These are phyloP conservation scores for Termitomyces sp. DNA, from an alignment of 768 basidiomycete species.

Conservation along the genomic window DNA sequence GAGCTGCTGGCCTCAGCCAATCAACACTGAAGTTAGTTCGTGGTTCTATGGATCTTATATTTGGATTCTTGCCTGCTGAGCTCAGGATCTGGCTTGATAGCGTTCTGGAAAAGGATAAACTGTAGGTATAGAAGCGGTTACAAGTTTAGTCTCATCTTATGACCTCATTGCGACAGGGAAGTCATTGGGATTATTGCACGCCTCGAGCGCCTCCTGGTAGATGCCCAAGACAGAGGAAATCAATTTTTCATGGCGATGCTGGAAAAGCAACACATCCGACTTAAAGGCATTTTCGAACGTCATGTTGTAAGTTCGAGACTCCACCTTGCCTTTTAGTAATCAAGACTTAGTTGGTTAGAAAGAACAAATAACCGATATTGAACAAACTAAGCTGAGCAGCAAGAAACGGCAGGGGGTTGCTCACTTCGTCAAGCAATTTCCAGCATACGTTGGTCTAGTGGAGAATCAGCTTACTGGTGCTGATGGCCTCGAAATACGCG, in stretches of 20 bases:
- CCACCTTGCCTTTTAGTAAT: not conserved
- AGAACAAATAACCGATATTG: slow-evolving; percentile 84
- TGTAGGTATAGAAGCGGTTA: slow-evolving; percentile 43
- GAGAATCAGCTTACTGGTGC: slow-evolving; percentile 81
- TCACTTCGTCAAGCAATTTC: slow-evolving; percentile 91
- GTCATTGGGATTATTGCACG: slow-evolving; percentile 78
- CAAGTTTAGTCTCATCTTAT: not conserved
- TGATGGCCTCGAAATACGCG: slow-evolving; percentile 74
- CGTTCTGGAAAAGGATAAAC: slow-evolving; percentile 67
- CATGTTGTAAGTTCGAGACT: slow-evolving; percentile 51
- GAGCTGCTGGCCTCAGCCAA: slow-evolving; percentile 61
- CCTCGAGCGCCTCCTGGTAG: slow-evolving; percentile 71
- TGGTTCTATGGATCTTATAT: slow-evolving; percentile 91
- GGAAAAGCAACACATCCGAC: slow-evolving; percentile 77
- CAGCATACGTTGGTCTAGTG: slow-evolving; percentile 77
- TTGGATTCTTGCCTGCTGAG: slow-evolving; percentile 86
- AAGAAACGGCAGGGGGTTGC: slow-evolving; percentile 93
- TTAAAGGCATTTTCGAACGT: slow-evolving; percentile 74
- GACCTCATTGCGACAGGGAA: slow-evolving; percentile 48
- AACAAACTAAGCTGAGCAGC: slow-evolving; percentile 85
- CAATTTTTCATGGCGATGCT: slow-evolving; percentile 68
- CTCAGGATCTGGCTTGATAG: slow-evolving; percentile 82
- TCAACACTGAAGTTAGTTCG: slow-evolving; percentile 78
- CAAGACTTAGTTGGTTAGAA: slow-evolving; percentile 39
- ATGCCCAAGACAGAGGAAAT: slow-evolving; percentile 79